Evolutionary conservation across 305 asterid species (phyloP).

Genomic region (Ajuga reptans): DNA sequence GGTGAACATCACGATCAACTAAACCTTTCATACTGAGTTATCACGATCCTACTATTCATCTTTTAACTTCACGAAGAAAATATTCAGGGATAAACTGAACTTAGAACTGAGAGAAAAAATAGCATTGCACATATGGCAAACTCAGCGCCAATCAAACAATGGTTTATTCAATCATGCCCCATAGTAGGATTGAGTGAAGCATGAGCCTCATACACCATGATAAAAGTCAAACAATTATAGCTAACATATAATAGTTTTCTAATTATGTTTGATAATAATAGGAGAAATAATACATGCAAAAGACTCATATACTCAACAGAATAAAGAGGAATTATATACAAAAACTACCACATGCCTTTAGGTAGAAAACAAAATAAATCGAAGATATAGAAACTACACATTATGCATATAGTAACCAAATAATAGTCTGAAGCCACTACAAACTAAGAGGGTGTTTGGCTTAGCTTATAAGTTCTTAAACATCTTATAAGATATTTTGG

Average conservation of each 20-base stretch:
- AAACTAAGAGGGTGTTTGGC: too few relatives aligned
- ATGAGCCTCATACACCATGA: background rate
- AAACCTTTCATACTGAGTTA: background rate
- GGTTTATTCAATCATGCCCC: constrained; percentile 5
- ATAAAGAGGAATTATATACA: background rate
- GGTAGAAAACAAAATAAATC: background rate
- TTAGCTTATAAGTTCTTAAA: too few relatives aligned
- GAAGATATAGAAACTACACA: background rate
- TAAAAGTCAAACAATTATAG: background rate
- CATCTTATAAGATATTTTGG: too few relatives aligned
- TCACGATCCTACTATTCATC: background rate
- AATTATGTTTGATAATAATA: background rate
- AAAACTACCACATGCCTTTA: background rate
- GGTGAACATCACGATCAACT: constrained; percentile 11
- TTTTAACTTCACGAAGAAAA: background rate
- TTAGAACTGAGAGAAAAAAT: background rate
- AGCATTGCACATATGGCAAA: background rate
- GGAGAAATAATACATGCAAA: background rate
- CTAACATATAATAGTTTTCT: background rate
- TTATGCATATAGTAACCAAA: background rate
- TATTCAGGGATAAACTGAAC: constrained; percentile 8
- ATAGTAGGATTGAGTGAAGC: background rate
- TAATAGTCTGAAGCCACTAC: background rate
- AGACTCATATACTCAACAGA: background rate
- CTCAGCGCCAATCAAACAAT: background rate